Conservation (phyloP, 2,329 filamentous ascomycete genomes). For the Ceratocystis diversiconidia region DNA sequence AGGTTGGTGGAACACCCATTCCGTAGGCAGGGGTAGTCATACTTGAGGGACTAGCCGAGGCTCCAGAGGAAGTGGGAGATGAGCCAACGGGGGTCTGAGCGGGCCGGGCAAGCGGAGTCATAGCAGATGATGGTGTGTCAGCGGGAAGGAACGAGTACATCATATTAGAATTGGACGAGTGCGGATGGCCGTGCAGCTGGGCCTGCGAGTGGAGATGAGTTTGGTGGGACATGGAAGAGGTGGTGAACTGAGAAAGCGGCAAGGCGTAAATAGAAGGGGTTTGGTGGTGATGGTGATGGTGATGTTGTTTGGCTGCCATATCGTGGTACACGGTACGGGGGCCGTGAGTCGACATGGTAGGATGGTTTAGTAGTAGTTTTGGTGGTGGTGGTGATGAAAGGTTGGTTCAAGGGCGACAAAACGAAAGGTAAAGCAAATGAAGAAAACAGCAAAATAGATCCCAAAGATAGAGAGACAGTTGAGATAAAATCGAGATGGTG, state of each 20-base stretch:
- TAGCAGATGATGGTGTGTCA: not conserved
- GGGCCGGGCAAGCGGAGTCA: not conserved
- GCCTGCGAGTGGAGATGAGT: conserved; percentile 2
- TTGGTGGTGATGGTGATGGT: conserved; percentile 6
- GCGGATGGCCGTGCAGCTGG: not conserved
- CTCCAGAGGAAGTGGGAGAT: not conserved
- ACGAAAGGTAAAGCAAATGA: not conserved
- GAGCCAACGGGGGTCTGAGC: not conserved
- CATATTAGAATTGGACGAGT: conserved; percentile 8
- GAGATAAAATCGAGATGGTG: not conserved
- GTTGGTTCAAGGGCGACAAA: not conserved
- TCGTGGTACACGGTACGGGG: conserved; percentile 8
- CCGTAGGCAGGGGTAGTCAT: not conserved
- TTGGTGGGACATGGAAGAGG: not conserved
- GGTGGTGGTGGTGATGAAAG: not conserved
- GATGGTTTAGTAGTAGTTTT: not conserved
- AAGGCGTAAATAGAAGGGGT: conserved; percentile 3
- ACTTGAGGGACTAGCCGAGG: not conserved
- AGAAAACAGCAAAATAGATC: not conserved
- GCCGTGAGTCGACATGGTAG: conserved; percentile 8
- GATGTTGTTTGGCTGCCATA: conserved; percentile 10
- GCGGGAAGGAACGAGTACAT: conserved; percentile 16
- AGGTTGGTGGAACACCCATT: not conserved
- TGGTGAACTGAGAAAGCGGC: not conserved
- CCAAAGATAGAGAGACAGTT: not conserved